Evolutionary conservation across 805 yeast species (phyloP).

Genomic region (Candida glaebosa): DNA sequence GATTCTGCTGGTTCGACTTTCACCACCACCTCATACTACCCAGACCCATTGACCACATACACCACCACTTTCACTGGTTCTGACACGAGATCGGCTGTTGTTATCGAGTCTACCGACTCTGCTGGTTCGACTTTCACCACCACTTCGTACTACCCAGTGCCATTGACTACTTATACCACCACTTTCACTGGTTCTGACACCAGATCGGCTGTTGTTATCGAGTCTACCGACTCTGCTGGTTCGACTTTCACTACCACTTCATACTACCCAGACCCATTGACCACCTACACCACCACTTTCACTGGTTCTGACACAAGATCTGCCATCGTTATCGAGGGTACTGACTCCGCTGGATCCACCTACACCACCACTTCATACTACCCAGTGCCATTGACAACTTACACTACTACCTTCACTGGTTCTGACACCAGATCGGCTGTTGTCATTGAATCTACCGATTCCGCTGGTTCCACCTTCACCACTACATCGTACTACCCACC

Average conservation of each 20-base stretch:
- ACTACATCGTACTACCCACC: constrained; percentile 8
- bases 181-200: constrained; percentile 11
- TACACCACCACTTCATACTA: constrained; percentile 6
- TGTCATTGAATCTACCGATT: constrained; percentile 15
- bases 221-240: constrained; percentile 10
- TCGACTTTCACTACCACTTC: constrained; percentile 10
- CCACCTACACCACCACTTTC: constrained; percentile 13
- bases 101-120: constrained; percentile 15
- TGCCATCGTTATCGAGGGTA: constrained; percentile 3
- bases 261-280: background rate
- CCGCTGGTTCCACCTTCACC: constrained; percentile 13
- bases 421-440: constrained; percentile 14
- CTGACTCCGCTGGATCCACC: constrained; percentile 5
- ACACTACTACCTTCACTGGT: constrained; percentile 13
- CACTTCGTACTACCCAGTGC: constrained; percentile 6
- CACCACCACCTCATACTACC: constrained; percentile 10
- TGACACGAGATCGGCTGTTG: constrained; percentile 14
- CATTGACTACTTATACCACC: constrained; percentile 11
- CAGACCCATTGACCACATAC: constrained; percentile 13
- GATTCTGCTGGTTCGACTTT: constrained; percentile 7
- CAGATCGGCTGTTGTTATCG: constrained; percentile 12
- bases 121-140: constrained; percentile 14
- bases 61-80: constrained; percentile 12
- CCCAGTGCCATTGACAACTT: no score
- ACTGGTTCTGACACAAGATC: constrained; percentile 9